Conservation (phyloP, 78 protist species). For the Isochrysis galbana region DNA sequence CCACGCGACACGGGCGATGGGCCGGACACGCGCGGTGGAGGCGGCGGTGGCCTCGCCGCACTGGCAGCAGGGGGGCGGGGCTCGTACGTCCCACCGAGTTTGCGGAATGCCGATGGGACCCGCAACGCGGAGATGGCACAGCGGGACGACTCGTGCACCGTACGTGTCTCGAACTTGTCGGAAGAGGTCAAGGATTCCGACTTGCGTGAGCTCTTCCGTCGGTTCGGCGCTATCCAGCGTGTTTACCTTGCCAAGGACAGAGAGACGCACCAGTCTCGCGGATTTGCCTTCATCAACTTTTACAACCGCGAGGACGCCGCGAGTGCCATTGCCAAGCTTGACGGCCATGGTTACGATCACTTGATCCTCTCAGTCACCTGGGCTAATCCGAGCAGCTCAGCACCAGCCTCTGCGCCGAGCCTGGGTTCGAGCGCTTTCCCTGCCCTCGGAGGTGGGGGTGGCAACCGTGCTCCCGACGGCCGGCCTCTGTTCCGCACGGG, state of each 20-base stretch:
- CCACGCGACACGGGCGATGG: not conserved
- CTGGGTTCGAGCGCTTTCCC: not conserved
- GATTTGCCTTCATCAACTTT: constrained; percentile 62
- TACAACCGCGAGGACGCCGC: constrained; percentile 42
- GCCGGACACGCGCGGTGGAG: not conserved
- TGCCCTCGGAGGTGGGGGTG: not conserved
- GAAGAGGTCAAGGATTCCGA: constrained; percentile 58
- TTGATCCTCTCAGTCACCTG: constrained; percentile 52
- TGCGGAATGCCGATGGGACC: constrained; percentile 28
- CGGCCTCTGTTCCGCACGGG: not conserved
- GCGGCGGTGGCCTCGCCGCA: not conserved
- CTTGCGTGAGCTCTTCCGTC: constrained; percentile 62
- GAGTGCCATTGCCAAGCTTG: constrained; percentile 37
- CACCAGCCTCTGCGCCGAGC: not conserved
- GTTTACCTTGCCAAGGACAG: constrained; percentile 56
- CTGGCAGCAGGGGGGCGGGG: not conserved
- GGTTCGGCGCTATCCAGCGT: constrained; percentile 47
- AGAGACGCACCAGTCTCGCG: constrained; percentile 44
- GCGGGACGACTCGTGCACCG: constrained; percentile 49
- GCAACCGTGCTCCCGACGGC: not conserved
- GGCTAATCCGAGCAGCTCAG: constrained; percentile 39
- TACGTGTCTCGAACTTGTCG: constrained; percentile 61
- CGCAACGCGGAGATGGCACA: not conserved
- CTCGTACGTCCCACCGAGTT: not conserved
- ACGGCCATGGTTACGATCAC: constrained; percentile 66